phyloP scores from a whole-genome alignment of 805 yeast species.

The Jamesozyma lodderae region DNA sequence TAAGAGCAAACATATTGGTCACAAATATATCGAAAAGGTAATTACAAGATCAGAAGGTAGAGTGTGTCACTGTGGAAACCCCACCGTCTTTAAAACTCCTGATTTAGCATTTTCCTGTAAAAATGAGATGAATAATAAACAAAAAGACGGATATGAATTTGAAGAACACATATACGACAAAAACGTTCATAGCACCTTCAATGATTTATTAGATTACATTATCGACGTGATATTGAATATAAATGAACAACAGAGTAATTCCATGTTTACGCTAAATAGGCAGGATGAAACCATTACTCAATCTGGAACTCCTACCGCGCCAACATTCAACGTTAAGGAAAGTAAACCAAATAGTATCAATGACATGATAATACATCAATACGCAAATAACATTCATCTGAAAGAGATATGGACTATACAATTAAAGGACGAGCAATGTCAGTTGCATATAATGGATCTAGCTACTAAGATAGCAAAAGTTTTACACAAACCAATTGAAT shows the following conservation, averaged over 20 bases:
- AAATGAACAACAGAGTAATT: conserved; percentile 7
- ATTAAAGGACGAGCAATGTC: conserved; percentile 21
- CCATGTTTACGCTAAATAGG: background rate
- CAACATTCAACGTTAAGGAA: no score
- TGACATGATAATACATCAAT: conserved; percentile 4
- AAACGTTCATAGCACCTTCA: conserved; percentile 9
- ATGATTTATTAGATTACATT: conserved; percentile 21
- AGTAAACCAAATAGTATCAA: no score
- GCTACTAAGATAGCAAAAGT: conserved; percentile 16
- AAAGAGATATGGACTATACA: conserved; percentile 20
- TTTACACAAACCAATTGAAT: conserved; percentile 21
- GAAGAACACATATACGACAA: conserved; percentile 4
- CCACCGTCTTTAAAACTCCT: conserved; percentile 17
- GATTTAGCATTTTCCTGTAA: conserved; percentile 14
- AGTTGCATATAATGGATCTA: conserved; percentile 20
- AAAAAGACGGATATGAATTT: background rate
- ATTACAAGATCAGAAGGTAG: conserved; percentile 26
- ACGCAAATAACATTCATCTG: conserved; percentile 8
- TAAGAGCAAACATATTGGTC: conserved; percentile 61
- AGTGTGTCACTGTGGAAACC: conserved; percentile 28
- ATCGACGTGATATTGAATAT: conserved; percentile 14
- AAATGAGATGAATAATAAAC: conserved; percentile 13
- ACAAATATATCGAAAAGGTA: conserved; percentile 30
- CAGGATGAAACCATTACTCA: background rate
- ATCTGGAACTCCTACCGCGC: background rate